Percentiles rank a stretch among this genome's conserved stretches.
Evolutionary conservation across 768 basidiomycete species (phyloP).

Genomic region (Porphyrellus cyaneotinctus): DNA sequence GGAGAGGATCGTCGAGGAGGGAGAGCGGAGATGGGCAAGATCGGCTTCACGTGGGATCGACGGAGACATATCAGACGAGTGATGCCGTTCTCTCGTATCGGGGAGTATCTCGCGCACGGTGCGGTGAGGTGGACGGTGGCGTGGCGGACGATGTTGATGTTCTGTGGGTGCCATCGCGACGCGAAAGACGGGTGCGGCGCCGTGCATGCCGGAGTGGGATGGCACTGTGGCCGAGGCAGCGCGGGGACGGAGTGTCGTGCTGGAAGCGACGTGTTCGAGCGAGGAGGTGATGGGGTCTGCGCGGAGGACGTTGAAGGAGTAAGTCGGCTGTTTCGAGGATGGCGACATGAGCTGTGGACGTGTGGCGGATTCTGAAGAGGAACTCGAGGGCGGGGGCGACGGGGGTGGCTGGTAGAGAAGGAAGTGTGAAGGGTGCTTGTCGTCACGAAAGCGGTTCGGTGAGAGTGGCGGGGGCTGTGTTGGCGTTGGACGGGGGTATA

Average conservation of each 20-base stretch:
- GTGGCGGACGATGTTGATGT: slow-evolving; percentile 16
- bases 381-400: slow-evolving; percentile 26
- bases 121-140: slow-evolving; percentile 18
- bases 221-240: slow-evolving; percentile 12
- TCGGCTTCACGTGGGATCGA: slow-evolving; percentile 31
- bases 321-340: slow-evolving; percentile 17
- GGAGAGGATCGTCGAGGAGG: slow-evolving; percentile 32
- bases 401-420: slow-evolving; percentile 14
- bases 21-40: slow-evolving; percentile 29
- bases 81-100: slow-evolving; percentile 26
- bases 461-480: slow-evolving; percentile 4
- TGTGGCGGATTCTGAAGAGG: slow-evolving; percentile 27
- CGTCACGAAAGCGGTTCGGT: neutral
- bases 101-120: slow-evolving; percentile 23
- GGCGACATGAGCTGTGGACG: slow-evolving; percentile 15
- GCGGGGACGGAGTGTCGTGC: slow-evolving; percentile 36
- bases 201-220: slow-evolving; percentile 27
- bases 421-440: neutral
- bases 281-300: slow-evolving; percentile 40
- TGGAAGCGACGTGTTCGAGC: slow-evolving; percentile 43
- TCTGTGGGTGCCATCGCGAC: slow-evolving; percentile 32
- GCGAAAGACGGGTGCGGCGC: slow-evolving; percentile 36
- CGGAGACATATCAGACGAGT: slow-evolving; percentile 21
- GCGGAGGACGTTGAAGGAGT: slow-evolving; percentile 44
- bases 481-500: neutral